Evolutionary conservation across 768 basidiomycete genomes (phyloP).

Genomic region (Pholiota conissans): DNA sequence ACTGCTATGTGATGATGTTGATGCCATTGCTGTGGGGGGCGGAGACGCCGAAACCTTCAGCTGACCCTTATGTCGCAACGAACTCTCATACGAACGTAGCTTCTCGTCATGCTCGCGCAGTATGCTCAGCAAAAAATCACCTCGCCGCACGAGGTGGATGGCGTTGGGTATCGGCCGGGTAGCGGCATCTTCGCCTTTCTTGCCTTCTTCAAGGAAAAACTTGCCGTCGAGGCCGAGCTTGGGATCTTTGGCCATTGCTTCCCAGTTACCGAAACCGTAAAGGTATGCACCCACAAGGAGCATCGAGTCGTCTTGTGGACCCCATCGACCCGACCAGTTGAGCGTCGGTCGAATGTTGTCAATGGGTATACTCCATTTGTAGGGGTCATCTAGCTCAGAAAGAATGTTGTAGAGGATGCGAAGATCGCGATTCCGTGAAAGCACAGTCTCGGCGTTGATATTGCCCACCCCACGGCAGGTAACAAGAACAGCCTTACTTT

Average conservation of each 20-base stretch:
- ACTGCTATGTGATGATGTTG: conserved; percentile 62
- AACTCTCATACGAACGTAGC: conserved; percentile 84
- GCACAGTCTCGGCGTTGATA: conserved; percentile 97
- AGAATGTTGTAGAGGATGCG: conserved; percentile 85
- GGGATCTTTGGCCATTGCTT: conserved; percentile 87
- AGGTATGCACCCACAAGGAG: conserved; percentile 90
- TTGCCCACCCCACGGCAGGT: conserved; percentile 86
- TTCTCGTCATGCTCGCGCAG: conserved; percentile 90
- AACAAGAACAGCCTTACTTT: conserved; percentile 96
- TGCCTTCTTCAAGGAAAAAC: conserved; percentile 97
- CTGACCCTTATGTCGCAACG: conserved; percentile 68
- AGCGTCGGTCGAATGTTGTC: conserved; percentile 93
- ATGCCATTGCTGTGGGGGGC: conserved; percentile 68
- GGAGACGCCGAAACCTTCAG: conserved; percentile 75
- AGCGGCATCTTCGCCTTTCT: conserved; percentile 85
- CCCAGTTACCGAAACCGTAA: conserved; percentile 98
- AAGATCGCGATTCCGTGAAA: conserved; percentile 87
- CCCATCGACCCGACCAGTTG: conserved; percentile 98
- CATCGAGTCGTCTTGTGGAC: conserved; percentile 89
- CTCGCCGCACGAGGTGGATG: conserved; percentile 95
- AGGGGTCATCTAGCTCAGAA: conserved; percentile 66
- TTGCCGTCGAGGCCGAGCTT: conserved; percentile 84
- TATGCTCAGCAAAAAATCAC: conserved; percentile 87
- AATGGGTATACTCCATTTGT: conserved; percentile 85
- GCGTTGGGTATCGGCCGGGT: conserved; percentile 93